Base-by-base conservation (phyloP, 1,284 basidiomycete species). In the Austropuccinia psidii region DNA sequence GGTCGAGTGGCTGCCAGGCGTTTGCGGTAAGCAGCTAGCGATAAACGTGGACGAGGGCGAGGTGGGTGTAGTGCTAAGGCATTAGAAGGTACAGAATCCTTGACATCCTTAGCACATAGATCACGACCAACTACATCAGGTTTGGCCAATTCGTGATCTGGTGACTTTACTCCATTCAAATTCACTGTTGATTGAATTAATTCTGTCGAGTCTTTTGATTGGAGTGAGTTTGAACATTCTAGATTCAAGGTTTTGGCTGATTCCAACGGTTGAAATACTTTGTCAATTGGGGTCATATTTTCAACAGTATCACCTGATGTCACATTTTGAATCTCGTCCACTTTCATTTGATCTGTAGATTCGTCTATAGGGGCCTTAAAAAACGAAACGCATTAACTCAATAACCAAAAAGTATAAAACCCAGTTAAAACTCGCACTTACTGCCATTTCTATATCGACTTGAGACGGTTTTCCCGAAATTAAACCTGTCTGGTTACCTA, bases 11-110 rank as follows among this genome's bases (percentile, higher is more conserved):
- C 49, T 15, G 62, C 70, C 11, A 65, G 24, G 19, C 61, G 61
- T 31, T 31, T 35, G 55, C 62, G 62, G 31, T 66, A 74, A 37
- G 52, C 62, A 6, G 72, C 62, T 5, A 74, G 21, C 29, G 72
- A 74, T 7, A 74, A 39, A 6, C 72, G 37, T 5, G 58, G 69
- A n/a, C 55, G 41, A 19, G 55, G 60, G 39, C 19, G 33, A n/a
- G 60, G 13, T 52, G 31, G 21, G 33, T 24, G n/a, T 35, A 15
- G 58, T 39, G 58, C 29, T 24, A 37, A 37, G 13, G 17, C 50
- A 24, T 13, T 15, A 54, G 50, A 21, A 1, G 43, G 43, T 17
- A 17, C 2, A 1, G 43, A 21, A 1, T 47, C 43, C 17, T 1
- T 47, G n/a, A n/a, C n/a, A n/a, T n/a, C n/a, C 43, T 47, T 47